Conservation (phyloP, 2,329 filamentous ascomycete genomes). For the Akanthomyces muscarius region DNA sequence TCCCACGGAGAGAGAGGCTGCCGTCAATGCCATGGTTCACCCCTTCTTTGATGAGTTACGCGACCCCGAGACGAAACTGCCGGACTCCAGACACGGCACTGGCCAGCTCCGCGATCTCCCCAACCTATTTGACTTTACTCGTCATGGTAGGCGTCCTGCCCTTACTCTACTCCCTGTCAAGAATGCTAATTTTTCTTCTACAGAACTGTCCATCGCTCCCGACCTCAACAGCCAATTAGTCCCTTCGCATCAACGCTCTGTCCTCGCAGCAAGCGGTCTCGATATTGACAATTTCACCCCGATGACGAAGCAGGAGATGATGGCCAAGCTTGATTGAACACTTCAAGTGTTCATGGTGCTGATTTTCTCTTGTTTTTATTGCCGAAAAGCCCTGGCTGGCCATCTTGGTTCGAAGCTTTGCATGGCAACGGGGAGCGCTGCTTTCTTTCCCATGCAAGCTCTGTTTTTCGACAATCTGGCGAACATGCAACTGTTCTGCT, state of each 20-base stretch:
- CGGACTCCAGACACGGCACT: slow-evolving; percentile 87
- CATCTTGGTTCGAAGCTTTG: background rate
- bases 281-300: slow-evolving; percentile 94
- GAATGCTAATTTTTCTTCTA: background rate
- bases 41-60: slow-evolving; percentile 97
- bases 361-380: slow-evolving; percentile 13
- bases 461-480: slow-evolving; percentile 2
- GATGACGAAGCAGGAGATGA: slow-evolving; percentile 91
- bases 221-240: slow-evolving; percentile 84
- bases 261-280: slow-evolving; percentile 71
- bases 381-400: background rate
- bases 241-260: slow-evolving; percentile 72
- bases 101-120: slow-evolving; percentile 78
- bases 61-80: slow-evolving; percentile 84
- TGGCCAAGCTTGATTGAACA: slow-evolving; percentile 91
- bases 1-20: slow-evolving; percentile 87
- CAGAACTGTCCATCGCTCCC: slow-evolving; percentile 94
- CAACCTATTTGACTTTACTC: slow-evolving; percentile 85
- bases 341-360: background rate
- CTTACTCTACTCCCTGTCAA: background rate
- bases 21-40: slow-evolving; percentile 95
- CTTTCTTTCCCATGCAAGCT: background rate
- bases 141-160: slow-evolving; percentile 68
- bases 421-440: background rate
- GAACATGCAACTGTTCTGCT: background rate